phyloP scores from a whole-genome alignment of 2,329 filamentous ascomycete species.

The Pyricularia pennisetigena region DNA sequence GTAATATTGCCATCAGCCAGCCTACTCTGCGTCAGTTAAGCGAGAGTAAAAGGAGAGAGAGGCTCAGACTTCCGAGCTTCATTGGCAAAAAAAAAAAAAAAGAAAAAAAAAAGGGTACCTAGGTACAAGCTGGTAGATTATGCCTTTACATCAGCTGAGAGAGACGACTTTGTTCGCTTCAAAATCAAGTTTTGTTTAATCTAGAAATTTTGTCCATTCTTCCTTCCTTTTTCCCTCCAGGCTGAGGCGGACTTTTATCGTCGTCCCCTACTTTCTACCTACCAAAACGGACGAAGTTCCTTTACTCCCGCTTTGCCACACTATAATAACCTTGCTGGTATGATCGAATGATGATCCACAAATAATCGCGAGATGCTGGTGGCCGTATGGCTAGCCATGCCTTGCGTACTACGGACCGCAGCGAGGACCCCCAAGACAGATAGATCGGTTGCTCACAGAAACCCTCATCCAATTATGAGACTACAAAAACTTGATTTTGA shows the following conservation, averaged over 20 bases:
- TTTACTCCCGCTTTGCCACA: neutral
- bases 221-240: no score
- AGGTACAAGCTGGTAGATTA: neutral
- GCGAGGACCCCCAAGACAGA: neutral
- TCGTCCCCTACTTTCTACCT: neutral
- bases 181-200: neutral
- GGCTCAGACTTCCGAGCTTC: neutral
- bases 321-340: neutral
- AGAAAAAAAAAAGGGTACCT: neutral
- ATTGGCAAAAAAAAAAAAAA: neutral
- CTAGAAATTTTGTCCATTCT: neutral
- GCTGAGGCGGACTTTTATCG: neutral
- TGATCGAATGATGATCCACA: neutral
- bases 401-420: neutral
- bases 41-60: neutral
- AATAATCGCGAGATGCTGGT: neutral
- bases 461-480: neutral
- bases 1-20: neutral
- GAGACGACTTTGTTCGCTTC: neutral
- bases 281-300: neutral
- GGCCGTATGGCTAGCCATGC: neutral
- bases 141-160: neutral
- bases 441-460: neutral
- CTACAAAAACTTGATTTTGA: neutral
- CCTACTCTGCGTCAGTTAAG: neutral